Percentiles rank a stretch among this genome's conserved stretches.
phyloP scores from a whole-genome alignment of 176 grass and related monocot genomes.

The Juncus effusus region DNA sequence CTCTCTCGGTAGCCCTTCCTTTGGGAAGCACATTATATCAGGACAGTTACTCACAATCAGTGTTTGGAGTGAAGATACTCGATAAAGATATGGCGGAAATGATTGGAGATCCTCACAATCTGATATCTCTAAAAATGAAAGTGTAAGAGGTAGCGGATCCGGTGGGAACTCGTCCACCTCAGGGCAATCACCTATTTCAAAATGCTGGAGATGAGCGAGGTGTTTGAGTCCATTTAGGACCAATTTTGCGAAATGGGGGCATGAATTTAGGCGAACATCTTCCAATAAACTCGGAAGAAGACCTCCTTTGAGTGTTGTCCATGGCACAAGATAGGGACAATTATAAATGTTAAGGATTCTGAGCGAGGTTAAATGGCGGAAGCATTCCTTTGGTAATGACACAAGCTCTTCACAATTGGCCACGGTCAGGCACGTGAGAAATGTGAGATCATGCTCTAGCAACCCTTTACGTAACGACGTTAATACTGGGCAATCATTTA shows the following conservation, averaged over 20 bases:
- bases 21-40: constrained; percentile 48
- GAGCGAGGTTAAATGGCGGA: constrained; percentile 47
- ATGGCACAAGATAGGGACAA: constrained; percentile 49
- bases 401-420: constrained; percentile 52
- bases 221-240: constrained; percentile 45
- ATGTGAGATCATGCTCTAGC: constrained; percentile 28
- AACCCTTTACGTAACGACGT: constrained; percentile 49
- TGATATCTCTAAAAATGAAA: constrained; percentile 50
- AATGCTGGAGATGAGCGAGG: constrained; percentile 40
- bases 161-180: constrained; percentile 45
- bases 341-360: constrained; percentile 50
- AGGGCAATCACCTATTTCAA: constrained; percentile 51
- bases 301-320: constrained; percentile 43
- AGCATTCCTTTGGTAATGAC: constrained; percentile 51
- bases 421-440: constrained; percentile 48
- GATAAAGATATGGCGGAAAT: constrained; percentile 37
- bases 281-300: constrained; percentile 53
- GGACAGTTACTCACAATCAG: constrained; percentile 47
- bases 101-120: constrained; percentile 52
- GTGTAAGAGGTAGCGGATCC: constrained; percentile 37
- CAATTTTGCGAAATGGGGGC: constrained; percentile 38
- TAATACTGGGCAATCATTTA: constrained; percentile 50
- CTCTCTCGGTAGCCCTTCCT: constrained; percentile 49
- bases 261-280: constrained; percentile 47
- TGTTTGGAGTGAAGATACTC: constrained; percentile 50